Percentiles rank a stretch among this genome's conserved stretches.
Conservation (phyloP, 257 asterid genomes). For the Thymus quinquecostatus region DNA sequence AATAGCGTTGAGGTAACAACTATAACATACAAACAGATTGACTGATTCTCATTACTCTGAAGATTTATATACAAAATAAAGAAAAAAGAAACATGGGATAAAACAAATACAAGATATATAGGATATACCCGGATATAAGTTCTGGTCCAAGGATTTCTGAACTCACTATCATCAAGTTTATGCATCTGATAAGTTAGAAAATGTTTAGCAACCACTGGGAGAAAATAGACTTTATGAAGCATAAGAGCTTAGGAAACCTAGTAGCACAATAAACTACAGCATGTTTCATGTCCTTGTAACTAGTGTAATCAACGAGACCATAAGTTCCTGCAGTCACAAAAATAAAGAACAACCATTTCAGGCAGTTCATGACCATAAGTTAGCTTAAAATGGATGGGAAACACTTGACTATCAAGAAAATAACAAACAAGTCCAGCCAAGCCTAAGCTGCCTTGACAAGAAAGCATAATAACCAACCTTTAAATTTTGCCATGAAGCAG, state of each 20-base stretch:
- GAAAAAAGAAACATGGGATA: no score
- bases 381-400: constrained; percentile 3
- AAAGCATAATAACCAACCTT: constrained; percentile 61
- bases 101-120: no score
- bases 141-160: no score
- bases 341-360: background rate
- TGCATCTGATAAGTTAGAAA: no score
- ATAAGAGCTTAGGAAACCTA: background rate
- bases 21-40: no score
- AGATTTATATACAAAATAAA: no score
- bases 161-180: no score
- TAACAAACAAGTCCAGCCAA: constrained; percentile 11
- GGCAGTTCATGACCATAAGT: constrained; percentile 19
- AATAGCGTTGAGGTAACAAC: no score
- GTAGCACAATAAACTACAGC: constrained; percentile 66
- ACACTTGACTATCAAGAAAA: background rate
- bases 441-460: background rate
- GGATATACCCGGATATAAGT: no score
- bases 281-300: constrained; percentile 94
- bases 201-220: no score
- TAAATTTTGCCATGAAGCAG: constrained; percentile 74
- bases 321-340: constrained; percentile 72
- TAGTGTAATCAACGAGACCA: constrained; percentile 94
- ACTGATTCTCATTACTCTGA: no score
- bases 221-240: background rate